Evolutionary conservation across 2,329 filamentous ascomycete genomes (phyloP).

Genomic region (Pseudonectria buxi): DNA sequence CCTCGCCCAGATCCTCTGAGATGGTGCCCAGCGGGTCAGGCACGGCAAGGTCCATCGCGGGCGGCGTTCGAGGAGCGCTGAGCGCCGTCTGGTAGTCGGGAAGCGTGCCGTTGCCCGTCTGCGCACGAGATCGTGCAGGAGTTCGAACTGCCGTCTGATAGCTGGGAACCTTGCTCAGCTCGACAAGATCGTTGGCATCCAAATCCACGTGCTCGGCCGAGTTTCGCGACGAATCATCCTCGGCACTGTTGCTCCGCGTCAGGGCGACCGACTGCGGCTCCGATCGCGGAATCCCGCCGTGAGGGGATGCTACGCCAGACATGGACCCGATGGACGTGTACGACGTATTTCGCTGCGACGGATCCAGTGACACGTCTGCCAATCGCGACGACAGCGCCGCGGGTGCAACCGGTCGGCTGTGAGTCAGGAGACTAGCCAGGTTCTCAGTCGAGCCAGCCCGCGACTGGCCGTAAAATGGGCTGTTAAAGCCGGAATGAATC

Average conservation of each 20-base stretch:
- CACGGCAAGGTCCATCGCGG: constrained; percentile 24
- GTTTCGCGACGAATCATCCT: constrained; percentile 43
- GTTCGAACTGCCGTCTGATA: constrained; percentile 68
- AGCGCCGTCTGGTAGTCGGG: constrained; percentile 62
- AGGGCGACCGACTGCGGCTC: constrained; percentile 39
- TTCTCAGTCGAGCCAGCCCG: constrained; percentile 78
- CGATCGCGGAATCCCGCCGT: constrained; percentile 31
- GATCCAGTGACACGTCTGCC: constrained; percentile 58
- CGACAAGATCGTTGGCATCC: constrained; percentile 53
- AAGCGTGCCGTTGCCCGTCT: constrained; percentile 42
- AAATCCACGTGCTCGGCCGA: constrained; percentile 52
- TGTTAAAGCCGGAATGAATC: constrained; percentile 66
- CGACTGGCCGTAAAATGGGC: constrained; percentile 67
- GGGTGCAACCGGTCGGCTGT: constrained; percentile 32
- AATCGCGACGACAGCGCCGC: constrained; percentile 57
- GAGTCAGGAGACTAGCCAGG: constrained; percentile 46
- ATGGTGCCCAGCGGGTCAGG: constrained; percentile 26
- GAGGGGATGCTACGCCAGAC: constrained; percentile 37
- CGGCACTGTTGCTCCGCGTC: constrained; percentile 49
- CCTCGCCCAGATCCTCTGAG: constrained; percentile 23
- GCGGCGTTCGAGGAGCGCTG: constrained; percentile 45
- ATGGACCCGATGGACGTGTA: constrained; percentile 37
- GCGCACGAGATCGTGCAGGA: constrained; percentile 48
- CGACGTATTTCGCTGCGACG: constrained; percentile 38
- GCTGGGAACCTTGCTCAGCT: constrained; percentile 67